phyloP scores from a whole-genome alignment of 1,139 yeast species.

The Geotrichum aggregatum region DNA sequence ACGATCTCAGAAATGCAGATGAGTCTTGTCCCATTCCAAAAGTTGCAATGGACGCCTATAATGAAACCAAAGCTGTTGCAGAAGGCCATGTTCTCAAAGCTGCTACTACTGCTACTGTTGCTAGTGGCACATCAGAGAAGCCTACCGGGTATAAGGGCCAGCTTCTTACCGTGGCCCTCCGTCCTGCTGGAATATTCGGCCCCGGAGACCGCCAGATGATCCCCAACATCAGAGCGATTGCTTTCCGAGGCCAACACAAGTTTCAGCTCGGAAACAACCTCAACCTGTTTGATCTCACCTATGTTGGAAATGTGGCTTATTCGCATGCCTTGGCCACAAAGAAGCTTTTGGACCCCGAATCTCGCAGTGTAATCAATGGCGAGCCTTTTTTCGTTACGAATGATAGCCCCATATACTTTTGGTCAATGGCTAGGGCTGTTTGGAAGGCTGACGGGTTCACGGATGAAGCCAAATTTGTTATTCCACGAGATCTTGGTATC shows the following conservation, averaged over 20 bases:
- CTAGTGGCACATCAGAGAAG: not conserved
- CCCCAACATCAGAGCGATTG: slow-evolving; percentile 85
- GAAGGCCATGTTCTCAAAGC: slow-evolving; percentile 77
- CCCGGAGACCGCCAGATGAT: slow-evolving; percentile 97
- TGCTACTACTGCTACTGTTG: slow-evolving; percentile 33
- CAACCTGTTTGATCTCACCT: slow-evolving; percentile 93
- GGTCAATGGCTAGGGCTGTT: slow-evolving; percentile 94
- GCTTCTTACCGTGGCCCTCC: slow-evolving; percentile 72
- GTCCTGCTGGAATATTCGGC: slow-evolving; percentile 98
- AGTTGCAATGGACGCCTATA: slow-evolving; percentile 93
- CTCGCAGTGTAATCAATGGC: slow-evolving; percentile 57
- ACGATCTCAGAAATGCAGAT: slow-evolving; percentile 83
- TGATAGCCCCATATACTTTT: slow-evolving; percentile 91
- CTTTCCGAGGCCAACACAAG: slow-evolving; percentile 78
- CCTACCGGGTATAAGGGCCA: slow-evolving; percentile 44
- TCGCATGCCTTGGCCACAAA: slow-evolving; percentile 91
- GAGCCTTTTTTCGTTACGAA: slow-evolving; percentile 87
- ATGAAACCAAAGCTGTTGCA: slow-evolving; percentile 90
- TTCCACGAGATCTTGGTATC: slow-evolving; percentile 70
- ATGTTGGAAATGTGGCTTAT: slow-evolving; percentile 98
- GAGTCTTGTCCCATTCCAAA: slow-evolving; percentile 92
- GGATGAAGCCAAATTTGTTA: slow-evolving; percentile 63
- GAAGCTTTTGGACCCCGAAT: slow-evolving; percentile 51
- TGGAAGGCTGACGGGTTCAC: slow-evolving; percentile 95
- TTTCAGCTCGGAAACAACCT: slow-evolving; percentile 93